These are phyloP conservation scores for Clitoria ternatea DNA, from an alignment of 306 rosid species.

Conservation along the genomic window DNA sequence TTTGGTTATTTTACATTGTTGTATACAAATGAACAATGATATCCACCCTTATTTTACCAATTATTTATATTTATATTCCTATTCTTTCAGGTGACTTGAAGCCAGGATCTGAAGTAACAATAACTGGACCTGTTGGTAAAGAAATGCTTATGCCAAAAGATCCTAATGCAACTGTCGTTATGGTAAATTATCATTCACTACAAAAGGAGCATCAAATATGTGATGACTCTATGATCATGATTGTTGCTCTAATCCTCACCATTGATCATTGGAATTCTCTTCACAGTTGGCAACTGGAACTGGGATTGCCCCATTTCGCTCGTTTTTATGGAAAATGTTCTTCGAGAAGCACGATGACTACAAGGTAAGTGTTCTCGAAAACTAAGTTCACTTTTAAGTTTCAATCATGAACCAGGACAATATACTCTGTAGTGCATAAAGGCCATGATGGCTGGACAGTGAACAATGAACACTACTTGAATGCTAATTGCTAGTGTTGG, in stretches of 20 bases:
- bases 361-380: constrained; percentile 37
- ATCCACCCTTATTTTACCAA: not conserved
- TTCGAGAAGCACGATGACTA: constrained; percentile 82
- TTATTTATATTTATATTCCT: not conserved
- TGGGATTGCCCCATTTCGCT: constrained; percentile 86
- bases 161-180: constrained; percentile 72
- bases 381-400: not conserved
- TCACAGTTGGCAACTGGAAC: constrained; percentile 88
- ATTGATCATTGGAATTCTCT: constrained; percentile 8
- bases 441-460: not conserved
- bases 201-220: not conserved
- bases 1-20: not conserved
- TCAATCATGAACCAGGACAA: not conserved
- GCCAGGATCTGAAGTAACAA: constrained; percentile 68
- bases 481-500: not conserved
- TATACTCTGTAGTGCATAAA: not conserved
- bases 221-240: not conserved
- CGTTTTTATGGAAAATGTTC: constrained; percentile 89
- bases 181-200: constrained; percentile 42
- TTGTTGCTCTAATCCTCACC: not conserved
- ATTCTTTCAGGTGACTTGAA: constrained; percentile 70
- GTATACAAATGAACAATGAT: not conserved
- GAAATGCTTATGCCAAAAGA: constrained; percentile 97
- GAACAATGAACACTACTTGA: not conserved
- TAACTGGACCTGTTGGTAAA: constrained; percentile 89